Percentiles rank a stretch among this genome's conserved stretches.
phyloP scores from a whole-genome alignment of 345 rosid species.

The Eucalyptus camaldulensis region DNA sequence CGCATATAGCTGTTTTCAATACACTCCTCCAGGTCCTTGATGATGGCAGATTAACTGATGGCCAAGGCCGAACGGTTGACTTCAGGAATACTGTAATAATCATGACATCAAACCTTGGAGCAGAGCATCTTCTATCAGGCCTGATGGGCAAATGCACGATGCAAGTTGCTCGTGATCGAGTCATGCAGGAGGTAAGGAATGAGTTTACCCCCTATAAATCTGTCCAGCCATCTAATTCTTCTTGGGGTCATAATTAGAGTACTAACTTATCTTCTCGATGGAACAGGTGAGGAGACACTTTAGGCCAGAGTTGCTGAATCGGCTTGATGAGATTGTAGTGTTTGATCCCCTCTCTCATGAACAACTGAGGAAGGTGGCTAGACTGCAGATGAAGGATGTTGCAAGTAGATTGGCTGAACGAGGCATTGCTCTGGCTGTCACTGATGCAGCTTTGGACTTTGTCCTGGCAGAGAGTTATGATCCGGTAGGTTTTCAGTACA shows the following conservation, averaged over 20 bases:
- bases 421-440: conserved; percentile 79
- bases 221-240: neutral
- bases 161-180: conserved; percentile 75
- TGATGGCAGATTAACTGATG: conserved; percentile 82
- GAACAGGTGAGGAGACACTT: conserved; percentile 65
- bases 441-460: conserved; percentile 67
- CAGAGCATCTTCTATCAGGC: conserved; percentile 73
- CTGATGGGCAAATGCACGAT: conserved; percentile 58
- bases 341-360: conserved; percentile 92
- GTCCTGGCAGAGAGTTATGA: conserved; percentile 69
- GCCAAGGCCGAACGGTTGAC: conserved; percentile 89
- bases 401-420: conserved; percentile 74
- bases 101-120: conserved; percentile 95
- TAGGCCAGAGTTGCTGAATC: conserved; percentile 73
- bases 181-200: conserved; percentile 55
- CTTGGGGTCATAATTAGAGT: neutral
- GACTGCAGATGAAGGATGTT: conserved; percentile 80
- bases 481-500: conserved; percentile 41
- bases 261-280: neutral
- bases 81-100: conserved; percentile 74
- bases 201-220: too few relatives aligned
- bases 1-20: conserved; percentile 82
- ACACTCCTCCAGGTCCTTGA: conserved; percentile 91
- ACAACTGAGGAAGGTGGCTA: conserved; percentile 68
- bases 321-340: conserved; percentile 85